Base-by-base conservation (phyloP, 2,329 filamentous ascomycete species). In the Phaeoacremonium minimum region DNA sequence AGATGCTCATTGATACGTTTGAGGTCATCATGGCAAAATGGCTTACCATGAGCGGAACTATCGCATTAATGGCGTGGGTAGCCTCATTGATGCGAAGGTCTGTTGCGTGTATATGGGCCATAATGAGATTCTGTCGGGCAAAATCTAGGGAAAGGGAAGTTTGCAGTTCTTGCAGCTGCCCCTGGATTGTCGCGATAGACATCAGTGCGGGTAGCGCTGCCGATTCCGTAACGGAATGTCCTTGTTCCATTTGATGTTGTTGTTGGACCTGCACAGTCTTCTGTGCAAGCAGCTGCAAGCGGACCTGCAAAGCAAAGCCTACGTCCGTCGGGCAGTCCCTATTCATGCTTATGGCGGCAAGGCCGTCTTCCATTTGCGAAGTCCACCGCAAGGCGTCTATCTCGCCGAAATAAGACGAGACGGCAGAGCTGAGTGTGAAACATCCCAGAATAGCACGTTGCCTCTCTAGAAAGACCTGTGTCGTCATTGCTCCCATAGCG, bases 361-460 rank as follows among this genome's bases (percentile, higher is more conserved):
- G 52, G 3, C 51, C 51, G 20, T 60, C 53, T 40, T 62, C 60
- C 59, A 64, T 63, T 35, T 57, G 54, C n/a, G 55, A 44, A 4
- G 57, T 60, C 60, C 60, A 64, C 33, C 52, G 49, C 29, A 63
- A 34, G 14, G 58, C 46, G 26, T 60, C 57, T 38, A 53, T 48
- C 16, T 56, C 55, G 3, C 51, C 50, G 41, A 61, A 51, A 32
- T 60, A 55, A 6, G 55, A 53, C 6, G 60, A 58, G 30, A 63
- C 46, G 46, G 44, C 43, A 12, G 55, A 56, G 35, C 49, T 52
- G 13, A 57, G 40, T 14, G 53, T 30, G 33, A 53, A 58, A 39
- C 52, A 58, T n/a, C 46, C 54, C 6, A 59, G 36, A n/a, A 57
- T 43, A 17, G 51, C 51, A 15, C 54, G 46, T 31, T 55, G 47